Conservation (phyloP, 495 filamentous ascomycete species). For the Wilcoxina mikolae region DNA sequence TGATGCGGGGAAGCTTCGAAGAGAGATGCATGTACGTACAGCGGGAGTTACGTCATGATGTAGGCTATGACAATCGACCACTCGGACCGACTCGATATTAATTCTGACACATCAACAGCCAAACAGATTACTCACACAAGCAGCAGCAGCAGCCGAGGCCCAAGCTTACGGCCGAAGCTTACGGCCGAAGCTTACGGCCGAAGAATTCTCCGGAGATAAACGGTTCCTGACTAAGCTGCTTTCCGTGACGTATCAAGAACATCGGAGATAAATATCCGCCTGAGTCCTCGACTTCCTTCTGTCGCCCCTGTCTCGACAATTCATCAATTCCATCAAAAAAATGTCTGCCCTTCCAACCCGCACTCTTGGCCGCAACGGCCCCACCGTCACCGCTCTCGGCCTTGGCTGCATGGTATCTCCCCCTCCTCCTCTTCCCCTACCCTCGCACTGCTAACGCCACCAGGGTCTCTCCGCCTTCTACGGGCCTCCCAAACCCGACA, state of each 20-base stretch:
- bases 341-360: slow-evolving; percentile 30
- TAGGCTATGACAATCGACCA: too few relatives aligned
- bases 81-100: too few relatives aligned
- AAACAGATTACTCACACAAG: background rate
- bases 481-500: slow-evolving; percentile 31
- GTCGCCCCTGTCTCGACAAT: too few relatives aligned
- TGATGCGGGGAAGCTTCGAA: background rate
- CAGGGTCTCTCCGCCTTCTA: slow-evolving; percentile 31
- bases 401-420: slow-evolving; percentile 39
- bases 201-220: too few relatives aligned
- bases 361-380: slow-evolving; percentile 41
- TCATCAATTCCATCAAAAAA: too few relatives aligned
- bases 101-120: background rate
- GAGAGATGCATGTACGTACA: background rate
- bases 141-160: too few relatives aligned
- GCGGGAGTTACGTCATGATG: background rate
- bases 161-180: too few relatives aligned
- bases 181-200: too few relatives aligned
- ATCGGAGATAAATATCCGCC: too few relatives aligned
- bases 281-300: too few relatives aligned
- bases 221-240: too few relatives aligned
- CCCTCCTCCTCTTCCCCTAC: background rate
- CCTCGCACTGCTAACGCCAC: background rate
- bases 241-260: too few relatives aligned
- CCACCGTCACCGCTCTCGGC: slow-evolving; percentile 40